A percentile compares a stretch with the other conserved stretches of the same genome.
phyloP scores from a whole-genome alignment of 371 early-diverging fungal species.

The Rhizopus microsporus region DNA sequence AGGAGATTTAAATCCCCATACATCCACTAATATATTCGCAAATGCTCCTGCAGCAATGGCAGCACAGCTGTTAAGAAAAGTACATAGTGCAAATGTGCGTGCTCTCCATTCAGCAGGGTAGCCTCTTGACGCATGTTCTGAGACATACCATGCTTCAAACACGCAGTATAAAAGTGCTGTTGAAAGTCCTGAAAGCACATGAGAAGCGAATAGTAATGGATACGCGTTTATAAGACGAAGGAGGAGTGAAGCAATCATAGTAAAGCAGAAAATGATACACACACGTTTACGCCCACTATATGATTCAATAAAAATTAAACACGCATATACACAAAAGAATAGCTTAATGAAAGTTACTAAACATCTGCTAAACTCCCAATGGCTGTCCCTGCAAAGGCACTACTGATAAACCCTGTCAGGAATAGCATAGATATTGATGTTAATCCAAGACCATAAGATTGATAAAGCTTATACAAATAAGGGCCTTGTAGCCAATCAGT shows the following conservation, averaged over 20 bases:
- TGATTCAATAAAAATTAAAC: constrained; percentile 2
- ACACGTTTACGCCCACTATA: constrained; percentile 66
- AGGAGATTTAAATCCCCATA: constrained; percentile 62
- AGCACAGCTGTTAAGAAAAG: constrained; percentile 71
- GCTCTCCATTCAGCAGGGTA: constrained; percentile 59
- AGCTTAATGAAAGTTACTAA: constrained; percentile 47
- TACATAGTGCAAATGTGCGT: constrained; percentile 69
- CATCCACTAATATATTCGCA: constrained; percentile 59
- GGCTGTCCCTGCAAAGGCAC: constrained; percentile 74
- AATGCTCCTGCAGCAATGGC: constrained; percentile 75
- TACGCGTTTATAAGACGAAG: constrained; percentile 58
- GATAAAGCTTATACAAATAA: constrained; percentile 72
- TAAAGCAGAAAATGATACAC: constrained; percentile 64
- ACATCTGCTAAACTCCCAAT: constrained; percentile 75
- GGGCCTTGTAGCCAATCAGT: constrained; percentile 81
- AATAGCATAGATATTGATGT: constrained; percentile 69
- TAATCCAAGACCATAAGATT: constrained; percentile 59
- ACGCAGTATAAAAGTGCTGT: constrained; percentile 73
- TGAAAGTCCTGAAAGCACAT: constrained; percentile 68
- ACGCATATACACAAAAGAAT: neutral
- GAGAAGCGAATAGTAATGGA: constrained; percentile 59
- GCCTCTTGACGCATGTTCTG: constrained; percentile 66
- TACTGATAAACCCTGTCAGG: constrained; percentile 72
- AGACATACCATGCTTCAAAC: constrained; percentile 84
- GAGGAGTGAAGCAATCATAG: constrained; percentile 57